Conservation (phyloP, 78 protist genomes). For the Emiliania huxleyi region DNA sequence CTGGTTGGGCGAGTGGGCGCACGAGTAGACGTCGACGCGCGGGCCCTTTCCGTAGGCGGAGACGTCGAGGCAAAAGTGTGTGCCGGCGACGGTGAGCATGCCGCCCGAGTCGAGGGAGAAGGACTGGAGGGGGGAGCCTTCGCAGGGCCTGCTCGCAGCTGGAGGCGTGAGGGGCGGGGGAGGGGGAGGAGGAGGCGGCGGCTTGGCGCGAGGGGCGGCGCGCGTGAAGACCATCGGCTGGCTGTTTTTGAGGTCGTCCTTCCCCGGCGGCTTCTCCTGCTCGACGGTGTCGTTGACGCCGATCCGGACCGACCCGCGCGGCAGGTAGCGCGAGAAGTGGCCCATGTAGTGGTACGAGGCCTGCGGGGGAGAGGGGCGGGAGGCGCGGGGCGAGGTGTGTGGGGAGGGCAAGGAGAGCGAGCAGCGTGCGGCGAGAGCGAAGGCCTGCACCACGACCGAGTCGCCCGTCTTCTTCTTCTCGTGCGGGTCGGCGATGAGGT, state of each 20-base stretch:
- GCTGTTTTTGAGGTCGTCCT: neutral
- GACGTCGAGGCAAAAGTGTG: no score
- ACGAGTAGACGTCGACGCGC: no score
- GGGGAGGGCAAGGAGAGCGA: neutral
- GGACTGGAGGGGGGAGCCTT: neutral
- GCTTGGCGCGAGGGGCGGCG: neutral
- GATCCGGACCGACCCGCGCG: neutral
- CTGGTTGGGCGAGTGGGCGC: no score
- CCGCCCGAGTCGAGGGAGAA: neutral
- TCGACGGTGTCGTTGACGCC: neutral
- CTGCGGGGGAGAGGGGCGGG: neutral
- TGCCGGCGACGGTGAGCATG: no score
- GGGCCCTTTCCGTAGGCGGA: no score
- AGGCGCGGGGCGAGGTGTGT: neutral
- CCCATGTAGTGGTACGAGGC: constrained; percentile 38
- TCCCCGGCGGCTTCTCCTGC: neutral
- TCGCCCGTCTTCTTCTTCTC: neutral
- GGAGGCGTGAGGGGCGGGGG: neutral
- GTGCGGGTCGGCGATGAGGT: neutral
- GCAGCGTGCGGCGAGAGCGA: neutral
- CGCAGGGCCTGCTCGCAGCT: neutral
- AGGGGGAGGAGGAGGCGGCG: neutral
- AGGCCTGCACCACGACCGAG: neutral
- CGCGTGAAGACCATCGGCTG: neutral
- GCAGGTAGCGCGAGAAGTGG: constrained; percentile 25